Conservation (phyloP, 331 rosid species). For the Quercus lobata region DNA sequence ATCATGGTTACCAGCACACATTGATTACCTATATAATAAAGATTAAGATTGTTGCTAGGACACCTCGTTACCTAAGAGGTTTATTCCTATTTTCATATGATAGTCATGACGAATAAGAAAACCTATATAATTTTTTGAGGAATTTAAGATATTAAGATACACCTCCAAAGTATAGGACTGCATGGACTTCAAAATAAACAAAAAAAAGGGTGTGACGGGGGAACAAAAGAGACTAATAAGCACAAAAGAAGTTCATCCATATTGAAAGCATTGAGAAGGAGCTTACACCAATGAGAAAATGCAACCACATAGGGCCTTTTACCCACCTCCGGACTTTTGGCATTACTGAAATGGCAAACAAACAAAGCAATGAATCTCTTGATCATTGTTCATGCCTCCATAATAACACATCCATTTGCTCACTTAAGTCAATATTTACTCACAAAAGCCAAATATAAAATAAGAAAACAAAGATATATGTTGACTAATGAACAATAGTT, state of each 20-base stretch:
- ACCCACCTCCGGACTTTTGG: conserved; percentile 59
- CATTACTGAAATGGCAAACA: conserved; percentile 59
- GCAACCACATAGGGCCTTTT: conserved; percentile 96
- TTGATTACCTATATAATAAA: neutral
- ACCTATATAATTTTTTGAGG: neutral
- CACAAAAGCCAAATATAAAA: neutral
- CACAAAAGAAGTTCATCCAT: neutral
- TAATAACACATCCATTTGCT: neutral
- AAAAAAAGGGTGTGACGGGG: neutral
- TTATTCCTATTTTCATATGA: neutral
- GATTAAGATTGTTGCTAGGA: neutral
- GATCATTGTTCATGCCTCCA: neutral
- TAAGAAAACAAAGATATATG: neutral
- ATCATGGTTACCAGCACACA: neutral
- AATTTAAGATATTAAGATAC: neutral
- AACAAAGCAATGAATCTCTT: neutral
- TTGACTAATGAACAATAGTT: neutral
- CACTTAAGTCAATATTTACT: neutral
- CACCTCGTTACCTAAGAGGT: neutral
- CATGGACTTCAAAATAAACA: neutral
- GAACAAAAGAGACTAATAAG: neutral
- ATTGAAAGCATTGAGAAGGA: conserved; percentile 8
- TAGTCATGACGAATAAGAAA: neutral
- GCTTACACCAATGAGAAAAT: conserved; percentile 87
- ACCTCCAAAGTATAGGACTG: neutral